These are phyloP conservation scores for Macadamia tetraphylla DNA, from an alignment of 164 flowering plant species.

Conservation along the genomic window DNA sequence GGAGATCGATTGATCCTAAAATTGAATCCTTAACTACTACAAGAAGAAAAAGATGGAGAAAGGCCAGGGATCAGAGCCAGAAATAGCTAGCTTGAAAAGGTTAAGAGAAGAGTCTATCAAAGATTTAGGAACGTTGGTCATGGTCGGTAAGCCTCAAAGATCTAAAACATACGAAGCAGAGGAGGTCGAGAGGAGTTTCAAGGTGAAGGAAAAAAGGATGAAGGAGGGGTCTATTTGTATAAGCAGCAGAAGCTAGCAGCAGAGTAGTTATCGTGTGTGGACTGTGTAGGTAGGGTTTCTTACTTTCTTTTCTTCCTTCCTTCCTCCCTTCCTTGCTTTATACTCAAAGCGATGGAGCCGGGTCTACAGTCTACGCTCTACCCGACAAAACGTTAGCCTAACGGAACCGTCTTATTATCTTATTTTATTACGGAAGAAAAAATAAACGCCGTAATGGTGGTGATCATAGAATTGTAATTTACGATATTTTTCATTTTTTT, in stretches of 20 bases:
- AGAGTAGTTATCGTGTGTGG: too few species aligned
- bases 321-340: too few species aligned
- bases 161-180: neutral
- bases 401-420: too few species aligned
- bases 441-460: too few species aligned
- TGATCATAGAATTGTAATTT: neutral
- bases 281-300: neutral
- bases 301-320: too few species aligned
- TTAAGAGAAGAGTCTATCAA: conserved; percentile 45
- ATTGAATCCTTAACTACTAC: too few species aligned
- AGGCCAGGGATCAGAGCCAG: conserved; percentile 73
- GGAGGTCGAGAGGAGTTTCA: neutral
- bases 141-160: conserved; percentile 23
- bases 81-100: conserved; percentile 56
- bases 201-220: neutral
- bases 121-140: conserved; percentile 69
- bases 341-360: too few species aligned
- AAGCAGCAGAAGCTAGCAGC: neutral
- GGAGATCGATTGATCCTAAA: too few species aligned
- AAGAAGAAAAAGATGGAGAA: conserved; percentile 33
- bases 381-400: too few species aligned
- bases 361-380: too few species aligned
- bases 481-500: neutral
- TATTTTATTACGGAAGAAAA: too few species aligned
- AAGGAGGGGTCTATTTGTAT: neutral